Conservation (phyloP, 148 eudicot species). For the Chenopodium suecicum region DNA sequence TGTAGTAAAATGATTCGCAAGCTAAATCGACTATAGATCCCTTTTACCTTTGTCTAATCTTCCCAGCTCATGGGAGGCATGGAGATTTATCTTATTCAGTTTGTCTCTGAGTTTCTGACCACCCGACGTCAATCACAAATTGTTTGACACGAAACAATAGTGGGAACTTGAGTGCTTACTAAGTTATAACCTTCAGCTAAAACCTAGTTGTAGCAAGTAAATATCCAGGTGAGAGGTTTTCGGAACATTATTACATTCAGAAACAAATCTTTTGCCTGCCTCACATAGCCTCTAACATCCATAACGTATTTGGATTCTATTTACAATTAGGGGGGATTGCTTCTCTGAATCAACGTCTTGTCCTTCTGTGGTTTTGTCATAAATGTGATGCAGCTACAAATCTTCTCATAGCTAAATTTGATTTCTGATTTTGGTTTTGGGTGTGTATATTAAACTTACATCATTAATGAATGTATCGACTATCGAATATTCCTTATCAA, state of each 20-base stretch:
- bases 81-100: neutral
- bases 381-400: neutral
- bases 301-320: neutral
- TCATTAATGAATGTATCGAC: no score
- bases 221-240: neutral
- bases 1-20: neutral
- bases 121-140: neutral
- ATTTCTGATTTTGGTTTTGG: no score
- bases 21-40: neutral
- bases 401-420: no score
- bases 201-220: neutral
- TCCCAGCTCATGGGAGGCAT: neutral
- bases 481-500: neutral
- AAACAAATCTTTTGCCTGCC: neutral
- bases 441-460: no score
- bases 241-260: neutral
- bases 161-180: neutral
- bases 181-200: neutral
- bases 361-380: neutral
- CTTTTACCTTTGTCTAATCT: neutral
- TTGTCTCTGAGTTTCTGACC: neutral
- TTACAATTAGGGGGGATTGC: neutral
- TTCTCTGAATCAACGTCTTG: neutral
- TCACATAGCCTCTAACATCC: neutral
- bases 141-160: neutral